Evolutionary conservation across 345 rosid genomes (phyloP), one percentile per base, ranked within the genome.

Genomic region (Atalantia buxifolia): DNA sequence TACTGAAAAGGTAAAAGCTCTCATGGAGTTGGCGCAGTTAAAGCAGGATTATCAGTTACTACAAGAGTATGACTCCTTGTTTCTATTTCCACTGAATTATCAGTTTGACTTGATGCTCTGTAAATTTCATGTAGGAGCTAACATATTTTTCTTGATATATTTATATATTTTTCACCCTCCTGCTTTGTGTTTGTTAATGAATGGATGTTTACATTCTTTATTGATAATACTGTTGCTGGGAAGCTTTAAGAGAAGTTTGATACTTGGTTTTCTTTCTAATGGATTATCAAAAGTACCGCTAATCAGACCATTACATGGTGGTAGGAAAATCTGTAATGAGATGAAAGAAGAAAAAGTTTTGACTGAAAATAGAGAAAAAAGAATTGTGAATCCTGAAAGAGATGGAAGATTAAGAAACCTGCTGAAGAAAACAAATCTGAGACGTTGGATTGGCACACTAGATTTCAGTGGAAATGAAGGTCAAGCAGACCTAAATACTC

Each of bases 1-100:
- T 16, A 94, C 89, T 73, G 99, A 97, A 86, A 97, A 97, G 87
- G 99, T 97, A 78, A 94, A 88, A 90, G 92, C 90, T 80, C 97
- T 97, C 66, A 53, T 94, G 96, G 98, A 94, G 84, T 79, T 93
- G 84, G 98, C 97, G 56, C 91, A 86, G 71, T 69, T 97, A 77
- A 93, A 91, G 85, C 96, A 89, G 83, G 93, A 89, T 60, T 86
- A 86, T 86, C 92, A 90, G 40, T 80, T 79, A 72, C 84, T 92
- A 64, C 89, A 75, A 87, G 96, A 90, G 99, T 97, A 90, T 22
- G 90, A 73, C 72, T 31, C 53, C 67, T 65, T 78, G 38, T 53
- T 33, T 50, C 53, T 22, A 57, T 55, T 48, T 42, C 0, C 35
- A 21, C 13, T 27, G 60, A 64, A 48, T 80, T 21, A 27, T 76